phyloP scores from a whole-genome alignment of 2,329 filamentous ascomycete species.

The Neonectria punicea region DNA sequence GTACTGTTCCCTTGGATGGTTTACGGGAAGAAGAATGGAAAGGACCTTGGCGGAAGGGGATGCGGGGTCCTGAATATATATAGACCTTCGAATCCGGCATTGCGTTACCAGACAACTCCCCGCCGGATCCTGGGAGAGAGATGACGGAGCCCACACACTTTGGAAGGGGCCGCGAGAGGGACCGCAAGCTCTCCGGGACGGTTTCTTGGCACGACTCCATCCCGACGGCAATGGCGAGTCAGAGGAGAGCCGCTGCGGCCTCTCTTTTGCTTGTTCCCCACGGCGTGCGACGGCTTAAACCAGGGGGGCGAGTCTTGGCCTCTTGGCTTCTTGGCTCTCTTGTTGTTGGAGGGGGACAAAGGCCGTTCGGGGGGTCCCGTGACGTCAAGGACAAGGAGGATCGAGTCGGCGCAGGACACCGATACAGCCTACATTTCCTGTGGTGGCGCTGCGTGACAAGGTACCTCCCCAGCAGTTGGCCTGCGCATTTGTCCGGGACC shows the following conservation, averaged over 20 bases:
- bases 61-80: constrained; percentile 38
- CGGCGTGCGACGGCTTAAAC: constrained; percentile 8
- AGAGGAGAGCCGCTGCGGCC: constrained; percentile 21
- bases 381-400: constrained; percentile 28
- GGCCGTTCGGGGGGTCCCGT: constrained; percentile 26
- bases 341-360: constrained; percentile 20
- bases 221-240: constrained; percentile 32
- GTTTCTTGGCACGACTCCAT: constrained; percentile 33
- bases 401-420: neutral
- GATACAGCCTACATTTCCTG: constrained; percentile 8
- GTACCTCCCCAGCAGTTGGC: constrained; percentile 8
- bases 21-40: constrained; percentile 13
- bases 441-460: constrained; percentile 24
- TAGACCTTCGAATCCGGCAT: constrained; percentile 30
- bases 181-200: constrained; percentile 26
- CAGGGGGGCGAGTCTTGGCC: constrained; percentile 7
- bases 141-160: constrained; percentile 23
- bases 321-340: constrained; percentile 22
- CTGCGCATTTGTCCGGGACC: constrained; percentile 13
- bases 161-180: neutral
- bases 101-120: constrained; percentile 12
- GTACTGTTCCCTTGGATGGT: constrained; percentile 24
- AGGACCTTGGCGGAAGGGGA: constrained; percentile 24
- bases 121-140: constrained; percentile 21
- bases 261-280: constrained; percentile 26